Evolutionary conservation across 2,329 filamentous ascomycete species (phyloP), one percentile per base, ranked within the genome.

Genomic region (Cladophialophora psammophila): DNA sequence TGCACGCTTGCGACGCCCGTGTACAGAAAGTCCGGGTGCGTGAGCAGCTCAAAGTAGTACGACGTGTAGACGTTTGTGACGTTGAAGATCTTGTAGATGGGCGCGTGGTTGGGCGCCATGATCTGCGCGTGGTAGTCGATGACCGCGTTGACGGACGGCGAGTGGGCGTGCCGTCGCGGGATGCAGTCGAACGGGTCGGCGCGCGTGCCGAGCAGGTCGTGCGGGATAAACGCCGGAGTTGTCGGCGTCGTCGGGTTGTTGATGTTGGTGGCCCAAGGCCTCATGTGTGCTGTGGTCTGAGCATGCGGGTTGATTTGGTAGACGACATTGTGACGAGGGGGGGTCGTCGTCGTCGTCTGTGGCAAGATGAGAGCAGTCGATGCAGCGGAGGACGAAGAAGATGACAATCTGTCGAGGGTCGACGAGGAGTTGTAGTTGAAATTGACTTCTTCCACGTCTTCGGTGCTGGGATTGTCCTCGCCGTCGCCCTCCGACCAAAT

Each of bases 191-290:
- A 52, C 13, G 48, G 48, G 20, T 52, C 48, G 9, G 48, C 48
- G 48, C 48, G 48, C 12, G 48, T 52, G 48, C 48, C 48, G 12
- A 52, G 18, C 13, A 52, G 48, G 48, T 52, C 48, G 48, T 52
- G 48, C 48, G 48, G 48, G 48, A 52, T 52, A 26, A 2, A 26
- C 3, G 26, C 26, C 3, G 26, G 26, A 2, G 26, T 26, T 26
- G 26, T 26, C 26, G 26, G 26, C 26, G 26, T 26, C 26, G 26
- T 26, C 26, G 26, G 26, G 26, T 3, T 26, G 26, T 26, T 26
- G 26, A 26, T 26, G 26, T 26, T 26, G 26, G 26, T 26, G 26
- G 26, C 26, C 26, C 26, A 26, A 26, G 26, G 26, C 26, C 26
- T 3, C 26, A 26, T 26, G 26, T 26, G 26, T 26, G 26, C 26